A percentile compares a stretch with the other conserved stretches of the same genome.
These are phyloP conservation scores for Fusarium mexicanum DNA, from an alignment of 2,329 filamentous ascomycete genomes.

Conservation along the genomic window DNA sequence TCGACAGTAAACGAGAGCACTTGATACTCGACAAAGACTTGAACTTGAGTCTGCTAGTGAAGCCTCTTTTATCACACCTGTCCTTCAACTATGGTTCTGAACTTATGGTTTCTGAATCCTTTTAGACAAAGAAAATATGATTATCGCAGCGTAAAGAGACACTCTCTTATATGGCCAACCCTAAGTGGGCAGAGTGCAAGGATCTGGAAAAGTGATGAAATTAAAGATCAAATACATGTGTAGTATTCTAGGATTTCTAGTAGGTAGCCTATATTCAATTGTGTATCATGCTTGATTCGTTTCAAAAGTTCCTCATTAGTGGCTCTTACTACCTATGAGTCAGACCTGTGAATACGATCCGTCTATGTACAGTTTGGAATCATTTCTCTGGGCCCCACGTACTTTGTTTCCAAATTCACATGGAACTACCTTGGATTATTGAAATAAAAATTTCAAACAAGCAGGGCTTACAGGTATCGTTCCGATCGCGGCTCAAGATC, in stretches of 20 bases:
- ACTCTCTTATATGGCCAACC: not conserved
- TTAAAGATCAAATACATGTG: not conserved
- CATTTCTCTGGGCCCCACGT: not conserved
- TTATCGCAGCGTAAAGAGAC: not conserved
- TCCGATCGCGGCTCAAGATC: not conserved
- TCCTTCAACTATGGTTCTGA: not conserved
- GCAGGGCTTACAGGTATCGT: not conserved
- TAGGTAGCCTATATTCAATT: not conserved
- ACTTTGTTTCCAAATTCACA: not conserved
- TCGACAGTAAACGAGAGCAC: not conserved
- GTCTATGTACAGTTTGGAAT: slow-evolving; percentile 1
- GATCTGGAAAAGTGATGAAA: not conserved
- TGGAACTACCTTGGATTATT: not conserved
- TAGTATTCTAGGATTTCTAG: not conserved
- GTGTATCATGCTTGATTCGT: not conserved
- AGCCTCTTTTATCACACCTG: not conserved
- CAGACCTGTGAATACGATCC: not conserved
- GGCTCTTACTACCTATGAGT: not conserved
- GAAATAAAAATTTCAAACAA: not conserved
- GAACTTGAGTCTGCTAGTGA: not conserved
- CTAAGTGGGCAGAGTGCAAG: not conserved
- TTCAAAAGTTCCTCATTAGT: not conserved
- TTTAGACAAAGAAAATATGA: not conserved
- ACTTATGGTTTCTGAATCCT: not conserved
- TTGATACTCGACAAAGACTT: not conserved